Evolutionary conservation across 768 basidiomycete genomes (phyloP).

Genomic region (Roridomyces roridus): DNA sequence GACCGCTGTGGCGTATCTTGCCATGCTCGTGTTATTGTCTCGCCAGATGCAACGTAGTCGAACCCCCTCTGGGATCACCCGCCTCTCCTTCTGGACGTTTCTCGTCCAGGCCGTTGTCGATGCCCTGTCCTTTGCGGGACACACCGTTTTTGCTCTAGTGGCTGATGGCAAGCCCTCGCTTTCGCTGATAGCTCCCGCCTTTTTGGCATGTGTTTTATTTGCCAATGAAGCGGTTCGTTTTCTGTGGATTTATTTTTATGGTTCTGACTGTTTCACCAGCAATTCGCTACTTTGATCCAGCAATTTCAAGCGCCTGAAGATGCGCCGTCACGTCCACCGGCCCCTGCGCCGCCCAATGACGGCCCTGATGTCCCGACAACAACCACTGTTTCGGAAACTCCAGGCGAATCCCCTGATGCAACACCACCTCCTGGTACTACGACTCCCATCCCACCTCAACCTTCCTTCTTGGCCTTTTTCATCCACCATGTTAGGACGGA

Average conservation of each 20-base stretch:
- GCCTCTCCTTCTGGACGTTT: constrained; percentile 86
- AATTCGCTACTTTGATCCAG: constrained; percentile 82
- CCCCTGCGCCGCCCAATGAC: constrained; percentile 20
- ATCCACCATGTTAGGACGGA: constrained; percentile 68
- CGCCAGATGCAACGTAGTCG: constrained; percentile 79
- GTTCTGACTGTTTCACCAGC: constrained; percentile 49
- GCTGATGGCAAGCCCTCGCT: constrained; percentile 84
- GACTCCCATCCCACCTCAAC: constrained; percentile 29
- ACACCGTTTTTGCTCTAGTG: constrained; percentile 87
- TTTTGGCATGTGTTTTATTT: constrained; percentile 80
- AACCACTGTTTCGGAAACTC: background rate
- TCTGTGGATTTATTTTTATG: too few relatives aligned
- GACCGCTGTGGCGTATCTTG: constrained; percentile 69
- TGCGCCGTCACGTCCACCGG: constrained; percentile 28
- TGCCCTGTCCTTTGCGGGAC: constrained; percentile 84
- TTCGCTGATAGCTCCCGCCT: constrained; percentile 84
- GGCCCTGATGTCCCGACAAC: constrained; percentile 6
- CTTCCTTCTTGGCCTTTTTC: constrained; percentile 56
- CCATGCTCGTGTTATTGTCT: constrained; percentile 68
- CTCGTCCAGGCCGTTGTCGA: constrained; percentile 81
- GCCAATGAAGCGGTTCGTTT: constrained; percentile 79
- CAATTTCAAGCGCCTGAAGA: constrained; percentile 86
- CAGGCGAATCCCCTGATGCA: background rate
- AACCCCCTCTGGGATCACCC: constrained; percentile 78
- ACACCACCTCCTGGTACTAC: constrained; percentile 22